phyloP scores from a whole-genome alignment of 202 grass and related monocot species.

The Schoenoplectus tabernaemontani region DNA sequence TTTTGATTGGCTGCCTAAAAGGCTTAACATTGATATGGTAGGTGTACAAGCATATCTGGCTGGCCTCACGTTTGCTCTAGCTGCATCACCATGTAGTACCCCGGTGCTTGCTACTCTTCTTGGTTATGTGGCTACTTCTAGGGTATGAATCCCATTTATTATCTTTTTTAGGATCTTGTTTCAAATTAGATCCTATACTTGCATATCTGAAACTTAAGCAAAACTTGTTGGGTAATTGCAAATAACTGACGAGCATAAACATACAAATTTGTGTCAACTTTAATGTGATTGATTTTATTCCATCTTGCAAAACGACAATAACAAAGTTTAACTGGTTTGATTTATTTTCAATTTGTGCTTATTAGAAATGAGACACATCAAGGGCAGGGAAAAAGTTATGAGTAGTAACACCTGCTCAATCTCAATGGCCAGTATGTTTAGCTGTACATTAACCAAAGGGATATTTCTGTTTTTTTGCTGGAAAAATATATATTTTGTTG shows the following conservation, averaged over 20 bases:
- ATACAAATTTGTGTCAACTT: background rate
- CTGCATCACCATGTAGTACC: constrained; percentile 93
- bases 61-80: constrained; percentile 94
- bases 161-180: background rate
- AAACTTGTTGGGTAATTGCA: background rate
- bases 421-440: too few relatives aligned
- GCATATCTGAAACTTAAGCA: background rate
- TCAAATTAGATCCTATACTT: background rate
- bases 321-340: background rate
- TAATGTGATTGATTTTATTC: background rate
- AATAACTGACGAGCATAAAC: background rate
- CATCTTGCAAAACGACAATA: background rate
- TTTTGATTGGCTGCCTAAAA: constrained; percentile 3
- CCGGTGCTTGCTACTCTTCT: constrained; percentile 93
- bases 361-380: background rate
- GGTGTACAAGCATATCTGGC: constrained; percentile 94
- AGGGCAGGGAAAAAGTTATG: background rate
- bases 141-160: constrained; percentile 36
- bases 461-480: too few relatives aligned
- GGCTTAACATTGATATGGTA: constrained; percentile 22
- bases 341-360: background rate
- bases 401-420: background rate
- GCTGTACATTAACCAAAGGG: too few relatives aligned
- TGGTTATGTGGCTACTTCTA: constrained; percentile 91
- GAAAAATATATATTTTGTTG: too few relatives aligned